Percentiles rank a stretch among this genome's conserved stretches.
phyloP scores from a whole-genome alignment of 768 basidiomycete species.

The Cystobasidiopsis lactophilus region DNA sequence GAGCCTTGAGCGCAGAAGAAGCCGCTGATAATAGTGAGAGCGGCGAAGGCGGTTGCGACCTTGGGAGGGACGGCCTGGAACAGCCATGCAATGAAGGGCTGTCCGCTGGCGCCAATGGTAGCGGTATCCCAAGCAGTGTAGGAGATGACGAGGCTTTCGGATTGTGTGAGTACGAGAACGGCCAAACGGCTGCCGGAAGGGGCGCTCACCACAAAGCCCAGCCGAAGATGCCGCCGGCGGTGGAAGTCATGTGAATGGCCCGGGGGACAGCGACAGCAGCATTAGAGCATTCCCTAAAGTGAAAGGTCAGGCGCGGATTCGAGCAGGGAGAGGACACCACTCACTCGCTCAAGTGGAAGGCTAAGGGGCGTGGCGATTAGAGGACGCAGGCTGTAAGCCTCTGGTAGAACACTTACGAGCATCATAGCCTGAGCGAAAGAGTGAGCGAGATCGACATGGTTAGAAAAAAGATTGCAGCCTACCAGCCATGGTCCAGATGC shows the following conservation, averaged over 20 bases:
- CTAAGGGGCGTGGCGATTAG: no score
- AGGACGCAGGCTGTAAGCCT: no score
- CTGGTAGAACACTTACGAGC: no score
- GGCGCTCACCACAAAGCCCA: no score
- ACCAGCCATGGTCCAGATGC: conserved; percentile 12
- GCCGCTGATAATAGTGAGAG: conserved; percentile 2
- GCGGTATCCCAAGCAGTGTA: background rate
- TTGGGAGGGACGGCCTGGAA: background rate
- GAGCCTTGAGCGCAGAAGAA: background rate
- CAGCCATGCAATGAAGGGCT: conserved; percentile 8
- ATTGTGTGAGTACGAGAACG: no score
- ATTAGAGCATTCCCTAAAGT: conserved; percentile 12
- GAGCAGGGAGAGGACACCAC: no score
- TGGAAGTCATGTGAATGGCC: conserved; percentile 9
- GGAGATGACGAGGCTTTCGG: background rate
- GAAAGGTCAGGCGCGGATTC: no score
- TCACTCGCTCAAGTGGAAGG: conserved; percentile 12
- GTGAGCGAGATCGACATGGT: conserved; percentile 9
- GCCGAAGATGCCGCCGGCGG: conserved; percentile 4
- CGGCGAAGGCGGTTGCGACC: background rate
- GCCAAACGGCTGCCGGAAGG: no score
- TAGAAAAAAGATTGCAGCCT: no score
- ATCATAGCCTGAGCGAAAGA: no score
- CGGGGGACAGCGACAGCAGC: conserved; percentile 9
- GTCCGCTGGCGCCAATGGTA: conserved; percentile 1